Conservation (phyloP, 164 flowering plant species). For the Umbellularia californica region DNA sequence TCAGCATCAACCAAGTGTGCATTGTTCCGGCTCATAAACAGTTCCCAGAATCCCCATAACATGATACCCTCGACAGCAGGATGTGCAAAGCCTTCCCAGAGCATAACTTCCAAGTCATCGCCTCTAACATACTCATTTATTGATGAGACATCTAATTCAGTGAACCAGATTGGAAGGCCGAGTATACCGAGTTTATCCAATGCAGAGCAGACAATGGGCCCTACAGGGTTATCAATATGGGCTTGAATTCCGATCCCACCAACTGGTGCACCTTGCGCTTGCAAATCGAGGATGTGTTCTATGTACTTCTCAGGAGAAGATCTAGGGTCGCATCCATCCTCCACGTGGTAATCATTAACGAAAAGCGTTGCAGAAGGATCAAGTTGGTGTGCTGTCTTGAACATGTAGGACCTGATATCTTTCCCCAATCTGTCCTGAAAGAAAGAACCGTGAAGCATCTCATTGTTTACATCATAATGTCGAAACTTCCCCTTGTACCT, state of each 20-base stretch:
- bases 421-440: constrained; percentile 74
- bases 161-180: constrained; percentile 96
- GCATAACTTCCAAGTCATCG: constrained; percentile 93
- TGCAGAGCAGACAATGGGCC: constrained; percentile 72
- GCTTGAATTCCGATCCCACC: constrained; percentile 93
- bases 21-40: constrained; percentile 83
- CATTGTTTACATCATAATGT: constrained; percentile 94
- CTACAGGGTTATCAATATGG: constrained; percentile 82
- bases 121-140: constrained; percentile 75
- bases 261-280: constrained; percentile 84
- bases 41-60: constrained; percentile 99
- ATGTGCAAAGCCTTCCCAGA: constrained; percentile 82
- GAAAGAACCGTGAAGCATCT: constrained; percentile 93
- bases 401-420: constrained; percentile 70
- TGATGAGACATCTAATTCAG: constrained; percentile 88
- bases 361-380: constrained; percentile 75
- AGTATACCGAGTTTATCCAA: constrained; percentile 70
- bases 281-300: constrained; percentile 62
- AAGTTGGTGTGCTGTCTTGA: constrained; percentile 68
- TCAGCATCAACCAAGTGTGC: constrained; percentile 84
- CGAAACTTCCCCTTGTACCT: constrained; percentile 83
- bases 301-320: constrained; percentile 86
- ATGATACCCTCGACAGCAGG: constrained; percentile 86
- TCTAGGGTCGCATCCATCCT: constrained; percentile 71
- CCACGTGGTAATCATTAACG: constrained; percentile 88